Conservation (phyloP, 2,329 filamentous ascomycete genomes). For the Arthroderma uncinatum region DNA sequence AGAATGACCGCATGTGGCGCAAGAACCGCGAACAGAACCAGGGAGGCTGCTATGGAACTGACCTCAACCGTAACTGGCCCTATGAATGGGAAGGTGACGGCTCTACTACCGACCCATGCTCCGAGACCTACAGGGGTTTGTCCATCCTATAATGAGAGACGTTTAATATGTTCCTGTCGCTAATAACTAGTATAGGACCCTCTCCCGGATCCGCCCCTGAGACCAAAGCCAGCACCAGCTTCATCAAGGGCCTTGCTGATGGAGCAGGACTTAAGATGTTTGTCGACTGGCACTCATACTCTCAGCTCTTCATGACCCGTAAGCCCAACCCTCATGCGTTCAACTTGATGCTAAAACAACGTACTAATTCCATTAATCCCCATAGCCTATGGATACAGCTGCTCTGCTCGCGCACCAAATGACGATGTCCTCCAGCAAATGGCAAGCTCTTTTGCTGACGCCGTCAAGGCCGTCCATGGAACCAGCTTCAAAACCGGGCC, state of each 20-base stretch:
- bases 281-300: slow-evolving; percentile 56
- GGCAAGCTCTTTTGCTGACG: slow-evolving; percentile 39
- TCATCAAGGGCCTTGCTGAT: slow-evolving; percentile 35
- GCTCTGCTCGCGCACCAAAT: slow-evolving; percentile 38
- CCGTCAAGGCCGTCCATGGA: slow-evolving; percentile 46
- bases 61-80: slow-evolving; percentile 52
- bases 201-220: slow-evolving; percentile 41
- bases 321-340: slow-evolving; percentile 8
- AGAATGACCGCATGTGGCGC: slow-evolving; percentile 51
- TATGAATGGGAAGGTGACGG: slow-evolving; percentile 40
- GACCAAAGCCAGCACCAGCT: slow-evolving; percentile 40
- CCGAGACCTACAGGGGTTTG: slow-evolving; percentile 36
- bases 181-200: slow-evolving; percentile 22
- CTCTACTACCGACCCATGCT: slow-evolving; percentile 43
- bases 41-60: slow-evolving; percentile 39
- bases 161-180: not conserved
- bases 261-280: slow-evolving; percentile 48
- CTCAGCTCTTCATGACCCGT: slow-evolving; percentile 44
- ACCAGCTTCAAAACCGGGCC: slow-evolving; percentile 34
- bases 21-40: slow-evolving; percentile 45
- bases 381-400: slow-evolving; percentile 50
- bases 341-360: not conserved
- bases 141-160: not conserved
- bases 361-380: not conserved
- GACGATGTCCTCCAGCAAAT: slow-evolving; percentile 41